phyloP scores from a whole-genome alignment of 257 asterid species.

The Coffea canephora region DNA sequence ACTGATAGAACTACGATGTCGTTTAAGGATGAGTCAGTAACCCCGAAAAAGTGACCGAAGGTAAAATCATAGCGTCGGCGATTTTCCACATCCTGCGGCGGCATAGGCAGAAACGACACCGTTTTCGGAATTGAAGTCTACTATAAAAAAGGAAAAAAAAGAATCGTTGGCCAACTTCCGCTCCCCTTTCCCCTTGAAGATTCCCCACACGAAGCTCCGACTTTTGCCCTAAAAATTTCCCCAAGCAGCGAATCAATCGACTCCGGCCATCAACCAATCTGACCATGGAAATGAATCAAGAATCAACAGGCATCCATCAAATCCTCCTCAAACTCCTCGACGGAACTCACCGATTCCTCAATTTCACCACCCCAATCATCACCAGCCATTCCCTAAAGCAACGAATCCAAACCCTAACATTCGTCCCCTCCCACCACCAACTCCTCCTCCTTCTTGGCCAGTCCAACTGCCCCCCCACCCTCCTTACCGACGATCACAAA shows the following conservation, averaged over 20 bases:
- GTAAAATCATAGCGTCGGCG: too few relatives aligned
- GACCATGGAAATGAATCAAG: constrained; percentile 15
- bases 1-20: too few relatives aligned
- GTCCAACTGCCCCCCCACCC: constrained; percentile 21
- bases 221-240: background rate
- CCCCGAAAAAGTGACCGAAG: too few relatives aligned
- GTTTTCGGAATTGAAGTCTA: too few relatives aligned
- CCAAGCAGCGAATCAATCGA: too few relatives aligned
- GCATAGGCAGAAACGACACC: too few relatives aligned
- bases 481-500: constrained; percentile 34
- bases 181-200: too few relatives aligned
- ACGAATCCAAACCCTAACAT: constrained; percentile 57
- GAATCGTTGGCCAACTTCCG: too few relatives aligned
- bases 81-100: too few relatives aligned
- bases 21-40: too few relatives aligned
- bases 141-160: too few relatives aligned
- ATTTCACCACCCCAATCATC: constrained; percentile 46
- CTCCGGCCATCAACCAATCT: background rate
- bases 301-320: constrained; percentile 29
- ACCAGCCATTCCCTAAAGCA: constrained; percentile 45
- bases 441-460: constrained; percentile 44
- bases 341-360: constrained; percentile 62
- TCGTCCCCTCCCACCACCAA: constrained; percentile 56
- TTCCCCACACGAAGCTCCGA: background rate
- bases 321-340: constrained; percentile 65